Conservation (phyloP, 1,139 yeast species). For the Scheffersomyces quercinus region DNA sequence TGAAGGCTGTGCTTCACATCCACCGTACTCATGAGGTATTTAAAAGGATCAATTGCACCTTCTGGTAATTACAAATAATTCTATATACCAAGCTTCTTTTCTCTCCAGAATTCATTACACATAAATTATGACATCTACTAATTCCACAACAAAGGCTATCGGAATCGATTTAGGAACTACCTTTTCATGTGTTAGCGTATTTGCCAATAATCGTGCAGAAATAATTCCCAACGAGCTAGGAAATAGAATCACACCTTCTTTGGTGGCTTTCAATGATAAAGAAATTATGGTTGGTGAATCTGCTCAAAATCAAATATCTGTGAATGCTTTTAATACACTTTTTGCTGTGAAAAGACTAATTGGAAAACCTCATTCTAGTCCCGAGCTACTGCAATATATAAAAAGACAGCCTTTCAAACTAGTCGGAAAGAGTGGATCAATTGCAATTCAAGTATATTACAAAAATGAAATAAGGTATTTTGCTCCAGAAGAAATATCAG, state of each 20-base stretch:
- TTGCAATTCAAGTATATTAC: constrained; percentile 71
- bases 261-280: constrained; percentile 80
- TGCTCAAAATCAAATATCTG: constrained; percentile 89
- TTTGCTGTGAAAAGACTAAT: constrained; percentile 86
- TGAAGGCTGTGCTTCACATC: too few relatives aligned
- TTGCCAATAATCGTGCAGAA: constrained; percentile 90
- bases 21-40: too few relatives aligned
- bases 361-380: constrained; percentile 75
- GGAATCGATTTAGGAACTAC: constrained; percentile 88
- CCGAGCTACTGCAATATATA: constrained; percentile 75
- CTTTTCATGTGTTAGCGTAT: constrained; percentile 92
- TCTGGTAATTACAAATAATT: too few relatives aligned
- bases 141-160: constrained; percentile 26
- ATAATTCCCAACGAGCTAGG: constrained; percentile 95
- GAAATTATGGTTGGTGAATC: constrained; percentile 94
- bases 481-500: constrained; percentile 88
- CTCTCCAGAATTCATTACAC: neutral
- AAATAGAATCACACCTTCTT: constrained; percentile 91
- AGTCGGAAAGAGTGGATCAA: constrained; percentile 70
- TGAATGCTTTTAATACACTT: constrained; percentile 75
- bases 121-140: neutral
- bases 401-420: constrained; percentile 80
- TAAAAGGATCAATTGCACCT: too few relatives aligned
- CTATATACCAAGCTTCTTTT: neutral
- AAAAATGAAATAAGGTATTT: constrained; percentile 62